A percentile compares a stretch with the other conserved stretches of the same genome.
Evolutionary conservation across 495 filamentous ascomycete genomes (phyloP).

Genomic region (Cetradonia linearis): DNA sequence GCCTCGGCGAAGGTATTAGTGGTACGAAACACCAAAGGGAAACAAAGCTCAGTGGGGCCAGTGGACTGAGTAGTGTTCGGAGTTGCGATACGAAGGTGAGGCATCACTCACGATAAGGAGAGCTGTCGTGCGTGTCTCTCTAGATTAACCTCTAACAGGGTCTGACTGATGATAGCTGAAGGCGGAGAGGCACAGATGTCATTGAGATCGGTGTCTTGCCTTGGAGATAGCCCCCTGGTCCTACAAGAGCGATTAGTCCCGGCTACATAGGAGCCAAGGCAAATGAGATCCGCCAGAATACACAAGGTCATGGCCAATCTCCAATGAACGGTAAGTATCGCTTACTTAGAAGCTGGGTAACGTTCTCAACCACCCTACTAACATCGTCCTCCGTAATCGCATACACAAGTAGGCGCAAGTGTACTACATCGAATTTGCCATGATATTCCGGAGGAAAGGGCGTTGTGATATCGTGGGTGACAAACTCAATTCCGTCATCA

Average conservation of each 20-base stretch:
- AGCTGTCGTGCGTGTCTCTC: not conserved
- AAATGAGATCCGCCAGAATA: not conserved
- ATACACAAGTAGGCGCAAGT: constrained; percentile 22
- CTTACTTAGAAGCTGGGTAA: constrained; percentile 18
- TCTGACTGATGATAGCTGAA: not conserved
- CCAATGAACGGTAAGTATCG: not conserved
- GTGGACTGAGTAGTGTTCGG: not conserved
- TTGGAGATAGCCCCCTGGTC: constrained; percentile 26
- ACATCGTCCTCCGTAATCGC: constrained; percentile 17
- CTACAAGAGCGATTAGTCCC: constrained; percentile 5
- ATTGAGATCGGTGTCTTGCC: constrained; percentile 22
- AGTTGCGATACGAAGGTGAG: not conserved
- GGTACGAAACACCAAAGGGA: not conserved
- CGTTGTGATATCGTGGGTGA: constrained; percentile 29
- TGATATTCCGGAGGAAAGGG: constrained; percentile 25
- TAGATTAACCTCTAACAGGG: not conserved
- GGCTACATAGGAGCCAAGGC: not conserved
- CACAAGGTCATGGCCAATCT: not conserved
- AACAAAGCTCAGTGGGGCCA: not conserved
- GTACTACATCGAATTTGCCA: constrained; percentile 23
- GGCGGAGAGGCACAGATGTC: constrained; percentile 9
- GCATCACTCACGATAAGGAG: not conserved
- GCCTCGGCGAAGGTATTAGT: not conserved
- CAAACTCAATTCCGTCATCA: constrained; percentile 17
- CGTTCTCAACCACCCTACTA: constrained; percentile 18